Conservation (phyloP, 768 basidiomycete species). For the Collybiopsis luxurians region DNA sequence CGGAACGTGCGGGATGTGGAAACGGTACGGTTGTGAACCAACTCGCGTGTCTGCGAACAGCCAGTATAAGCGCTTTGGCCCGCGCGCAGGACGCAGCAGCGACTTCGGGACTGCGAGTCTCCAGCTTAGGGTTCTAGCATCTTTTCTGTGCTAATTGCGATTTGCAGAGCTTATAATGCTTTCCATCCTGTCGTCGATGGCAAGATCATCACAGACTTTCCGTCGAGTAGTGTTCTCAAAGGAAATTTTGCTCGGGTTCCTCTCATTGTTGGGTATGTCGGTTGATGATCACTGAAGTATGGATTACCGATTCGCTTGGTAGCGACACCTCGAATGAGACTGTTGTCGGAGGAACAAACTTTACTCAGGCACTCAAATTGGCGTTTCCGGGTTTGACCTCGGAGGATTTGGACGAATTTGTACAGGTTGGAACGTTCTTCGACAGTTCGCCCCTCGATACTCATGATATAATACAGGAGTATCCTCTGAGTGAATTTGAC, state of each 20-base stretch:
- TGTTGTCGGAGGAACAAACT: slow-evolving; percentile 36
- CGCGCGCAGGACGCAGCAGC: slow-evolving; percentile 50
- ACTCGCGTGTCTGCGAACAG: slow-evolving; percentile 47
- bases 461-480: no score
- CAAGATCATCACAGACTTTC: slow-evolving; percentile 45
- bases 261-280: slow-evolving; percentile 57
- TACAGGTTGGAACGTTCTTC: slow-evolving; percentile 30
- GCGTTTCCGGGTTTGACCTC: slow-evolving; percentile 47
- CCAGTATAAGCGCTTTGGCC: slow-evolving; percentile 48
- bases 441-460: no score
- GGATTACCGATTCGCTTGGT: no score
- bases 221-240: slow-evolving; percentile 40
- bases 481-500: slow-evolving; percentile 42
- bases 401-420: slow-evolving; percentile 34
- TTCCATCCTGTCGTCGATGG: slow-evolving; percentile 60
- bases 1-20: slow-evolving; percentile 48
- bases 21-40: slow-evolving; percentile 28
- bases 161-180: slow-evolving; percentile 39
- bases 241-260: slow-evolving; percentile 51
- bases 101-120: slow-evolving; percentile 42
- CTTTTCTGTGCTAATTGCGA: no score
- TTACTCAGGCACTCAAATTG: slow-evolving; percentile 31
- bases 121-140: no score
- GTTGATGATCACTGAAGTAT: no score
- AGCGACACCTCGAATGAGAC: slow-evolving; percentile 64